phyloP scores from a whole-genome alignment of 148 eudicot species.

The Rhododendron simsii region DNA sequence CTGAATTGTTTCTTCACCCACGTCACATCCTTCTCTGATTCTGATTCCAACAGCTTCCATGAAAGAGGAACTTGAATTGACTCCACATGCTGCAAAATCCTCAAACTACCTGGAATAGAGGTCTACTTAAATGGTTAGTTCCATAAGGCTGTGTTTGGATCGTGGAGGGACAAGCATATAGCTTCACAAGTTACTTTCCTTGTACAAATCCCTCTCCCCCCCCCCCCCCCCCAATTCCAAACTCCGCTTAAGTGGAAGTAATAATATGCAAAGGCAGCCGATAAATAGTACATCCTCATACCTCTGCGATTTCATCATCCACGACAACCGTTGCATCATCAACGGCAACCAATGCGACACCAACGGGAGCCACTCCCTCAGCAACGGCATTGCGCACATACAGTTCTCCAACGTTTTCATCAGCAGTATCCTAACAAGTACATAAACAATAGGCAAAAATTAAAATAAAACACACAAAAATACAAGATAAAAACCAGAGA shows the following conservation, averaged over 20 bases:
- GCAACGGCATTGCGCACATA: too few relatives aligned
- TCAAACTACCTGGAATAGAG: constrained; percentile 56
- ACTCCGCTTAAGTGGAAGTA: background rate
- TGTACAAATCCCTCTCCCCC: background rate
- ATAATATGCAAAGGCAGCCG: background rate
- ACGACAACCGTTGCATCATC: too few relatives aligned
- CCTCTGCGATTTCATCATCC: too few relatives aligned
- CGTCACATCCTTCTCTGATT: constrained; percentile 50
- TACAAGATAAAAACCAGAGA: too few relatives aligned
- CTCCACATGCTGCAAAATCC: constrained; percentile 79
- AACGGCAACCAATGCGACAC: too few relatives aligned
- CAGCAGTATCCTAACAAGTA: too few relatives aligned
- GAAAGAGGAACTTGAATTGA: constrained; percentile 57
- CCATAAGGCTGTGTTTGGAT: background rate
- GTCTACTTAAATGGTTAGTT: background rate
- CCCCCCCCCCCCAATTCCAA: background rate
- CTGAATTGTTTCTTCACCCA: constrained; percentile 63
- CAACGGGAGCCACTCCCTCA: too few relatives aligned
- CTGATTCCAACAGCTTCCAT: constrained; percentile 44
- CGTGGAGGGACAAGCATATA: background rate
- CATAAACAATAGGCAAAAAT: too few relatives aligned
- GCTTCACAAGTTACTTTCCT: background rate
- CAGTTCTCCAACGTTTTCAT: too few relatives aligned
- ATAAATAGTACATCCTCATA: background rate
- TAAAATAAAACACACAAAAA: too few relatives aligned